Evolutionary conservation across 352 stramenopile species (phyloP).

Genomic region (Globisporangium abappressorium): DNA sequence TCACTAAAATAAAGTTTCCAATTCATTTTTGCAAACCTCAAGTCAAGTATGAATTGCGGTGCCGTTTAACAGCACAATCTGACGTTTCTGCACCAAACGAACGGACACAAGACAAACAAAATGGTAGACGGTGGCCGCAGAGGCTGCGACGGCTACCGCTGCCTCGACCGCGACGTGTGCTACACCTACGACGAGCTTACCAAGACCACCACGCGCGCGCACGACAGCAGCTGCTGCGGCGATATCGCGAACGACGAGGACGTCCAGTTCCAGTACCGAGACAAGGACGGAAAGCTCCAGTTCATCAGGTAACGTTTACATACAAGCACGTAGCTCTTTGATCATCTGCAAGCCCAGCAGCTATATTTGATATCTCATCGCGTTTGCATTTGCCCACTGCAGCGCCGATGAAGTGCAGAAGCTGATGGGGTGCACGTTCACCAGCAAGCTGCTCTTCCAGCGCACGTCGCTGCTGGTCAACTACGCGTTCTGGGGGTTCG

Average conservation of each 20-base stretch:
- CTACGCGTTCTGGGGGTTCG: constrained; percentile 78
- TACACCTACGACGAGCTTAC: constrained; percentile 45
- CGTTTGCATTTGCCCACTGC: not conserved
- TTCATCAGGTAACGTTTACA: constrained; percentile 30
- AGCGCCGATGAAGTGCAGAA: constrained; percentile 43
- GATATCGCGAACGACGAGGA: constrained; percentile 28
- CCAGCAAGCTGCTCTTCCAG: constrained; percentile 71
- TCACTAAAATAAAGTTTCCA: not conserved
- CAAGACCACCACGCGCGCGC: constrained; percentile 33
- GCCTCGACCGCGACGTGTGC: constrained; percentile 62
- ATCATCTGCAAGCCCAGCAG: not conserved
- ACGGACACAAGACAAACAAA: constrained; percentile 1
- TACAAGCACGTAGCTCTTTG: not conserved
- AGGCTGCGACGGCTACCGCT: constrained; percentile 44
- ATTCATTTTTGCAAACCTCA: not conserved
- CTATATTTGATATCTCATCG: not conserved
- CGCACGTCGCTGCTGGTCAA: constrained; percentile 63
- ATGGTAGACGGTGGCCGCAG: constrained; percentile 10
- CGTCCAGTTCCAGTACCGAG: constrained; percentile 42
- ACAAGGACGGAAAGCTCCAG: constrained; percentile 24
- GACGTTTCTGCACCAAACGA: not conserved
- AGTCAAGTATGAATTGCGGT: constrained; percentile 21
- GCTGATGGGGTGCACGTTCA: constrained; percentile 74
- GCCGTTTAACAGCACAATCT: not conserved
- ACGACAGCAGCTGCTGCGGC: constrained; percentile 36